Evolutionary conservation across 2,329 filamentous ascomycete species (phyloP).

Genomic region (Cladorrhinum sp.): DNA sequence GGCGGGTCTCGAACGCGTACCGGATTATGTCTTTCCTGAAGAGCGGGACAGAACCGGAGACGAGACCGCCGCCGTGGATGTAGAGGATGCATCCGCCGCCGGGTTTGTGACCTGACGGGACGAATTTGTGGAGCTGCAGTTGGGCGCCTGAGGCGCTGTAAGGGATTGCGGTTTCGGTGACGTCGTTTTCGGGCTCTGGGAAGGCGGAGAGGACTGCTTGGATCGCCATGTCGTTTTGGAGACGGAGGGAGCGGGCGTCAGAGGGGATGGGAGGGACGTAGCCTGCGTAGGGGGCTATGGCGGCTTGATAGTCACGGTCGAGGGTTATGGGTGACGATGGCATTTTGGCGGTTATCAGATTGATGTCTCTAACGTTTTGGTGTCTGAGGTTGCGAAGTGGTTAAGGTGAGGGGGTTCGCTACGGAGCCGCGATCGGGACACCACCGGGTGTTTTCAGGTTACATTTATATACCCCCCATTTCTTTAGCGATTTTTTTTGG

Average conservation of each 20-base stretch:
- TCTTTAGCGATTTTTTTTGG: too few relatives aligned
- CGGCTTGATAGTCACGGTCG: conserved; percentile 19
- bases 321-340: conserved; percentile 6
- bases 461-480: not conserved
- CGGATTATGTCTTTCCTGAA: conserved; percentile 18
- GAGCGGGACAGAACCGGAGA: conserved; percentile 24
- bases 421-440: not conserved
- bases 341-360: too few relatives aligned
- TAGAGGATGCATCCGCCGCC: conserved; percentile 17
- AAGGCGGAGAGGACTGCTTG: not conserved
- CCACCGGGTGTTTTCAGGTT: not conserved
- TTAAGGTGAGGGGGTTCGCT: not conserved
- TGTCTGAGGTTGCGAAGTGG: not conserved
- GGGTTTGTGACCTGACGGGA: not conserved
- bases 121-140: conserved; percentile 18
- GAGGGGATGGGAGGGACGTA: not conserved
- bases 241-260: conserved; percentile 8
- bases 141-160: conserved; percentile 10
- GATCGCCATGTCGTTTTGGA: conserved; percentile 5
- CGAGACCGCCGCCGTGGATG: conserved; percentile 30
- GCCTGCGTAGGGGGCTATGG: not conserved
- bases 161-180: conserved; percentile 10
- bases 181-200: not conserved
- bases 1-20: conserved; percentile 17
- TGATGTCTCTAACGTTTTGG: too few relatives aligned